A percentile compares a stretch with the other conserved stretches of the same genome.
phyloP scores from a whole-genome alignment of 2,329 filamentous ascomycete genomes.

The Dothistroma pini region DNA sequence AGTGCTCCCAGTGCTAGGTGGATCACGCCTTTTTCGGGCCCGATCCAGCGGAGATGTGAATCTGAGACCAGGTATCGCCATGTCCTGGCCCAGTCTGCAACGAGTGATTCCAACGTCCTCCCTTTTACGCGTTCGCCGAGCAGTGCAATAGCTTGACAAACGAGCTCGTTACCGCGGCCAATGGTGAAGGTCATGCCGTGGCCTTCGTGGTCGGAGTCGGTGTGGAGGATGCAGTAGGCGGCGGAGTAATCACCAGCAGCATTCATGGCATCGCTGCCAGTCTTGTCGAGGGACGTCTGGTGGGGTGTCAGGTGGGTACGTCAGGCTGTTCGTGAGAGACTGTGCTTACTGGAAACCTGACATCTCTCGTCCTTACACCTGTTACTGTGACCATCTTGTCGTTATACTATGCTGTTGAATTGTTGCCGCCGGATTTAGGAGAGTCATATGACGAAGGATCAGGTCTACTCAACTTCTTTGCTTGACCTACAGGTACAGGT shows the following conservation, averaged over 20 bases:
- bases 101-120: slow-evolving; percentile 72
- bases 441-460: not conserved
- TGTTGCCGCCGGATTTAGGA: not conserved
- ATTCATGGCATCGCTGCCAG: slow-evolving; percentile 97
- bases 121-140: slow-evolving; percentile 72
- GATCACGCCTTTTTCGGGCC: slow-evolving; percentile 89
- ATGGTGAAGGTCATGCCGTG: slow-evolving; percentile 88
- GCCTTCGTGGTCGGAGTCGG: slow-evolving; percentile 66
- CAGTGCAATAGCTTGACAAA: slow-evolving; percentile 77
- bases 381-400: slow-evolving; percentile 9
- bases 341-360: slow-evolving; percentile 6
- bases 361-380: slow-evolving; percentile 6
- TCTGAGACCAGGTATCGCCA: slow-evolving; percentile 92
- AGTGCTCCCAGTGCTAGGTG: slow-evolving; percentile 86
- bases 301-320: not conserved
- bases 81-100: slow-evolving; percentile 77
- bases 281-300: slow-evolving; percentile 84
- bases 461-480: not conserved
- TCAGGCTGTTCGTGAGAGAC: not conserved
- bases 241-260: slow-evolving; percentile 87
- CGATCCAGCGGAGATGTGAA: slow-evolving; percentile 88
- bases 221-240: slow-evolving; percentile 89
- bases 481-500: slow-evolving; percentile 2
- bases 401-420: not conserved
- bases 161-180: slow-evolving; percentile 86